Percentiles rank a stretch among this genome's conserved stretches.
These are phyloP conservation scores for carrot (Daucus carota) DNA, from an alignment of 129 eudicot genomes.

Conservation along the genomic window DNA sequence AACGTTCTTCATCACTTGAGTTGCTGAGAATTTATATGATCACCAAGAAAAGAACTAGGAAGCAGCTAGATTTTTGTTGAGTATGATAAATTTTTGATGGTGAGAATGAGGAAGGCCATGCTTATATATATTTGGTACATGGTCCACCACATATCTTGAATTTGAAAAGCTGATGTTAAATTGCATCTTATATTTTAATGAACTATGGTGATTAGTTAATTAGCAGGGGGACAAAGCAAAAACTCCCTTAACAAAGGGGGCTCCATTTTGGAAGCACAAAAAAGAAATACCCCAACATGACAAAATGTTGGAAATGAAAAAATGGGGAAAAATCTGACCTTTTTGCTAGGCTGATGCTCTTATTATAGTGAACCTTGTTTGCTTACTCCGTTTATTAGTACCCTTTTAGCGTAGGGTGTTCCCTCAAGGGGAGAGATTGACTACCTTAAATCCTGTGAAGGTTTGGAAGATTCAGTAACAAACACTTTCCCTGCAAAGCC, in stretches of 20 bases:
- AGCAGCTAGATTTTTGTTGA: background rate
- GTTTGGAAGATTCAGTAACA: slow-evolving; percentile 23
- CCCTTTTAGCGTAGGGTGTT: slow-evolving; percentile 32
- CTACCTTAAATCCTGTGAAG: slow-evolving; percentile 3
- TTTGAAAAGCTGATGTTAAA: slow-evolving; percentile 14
- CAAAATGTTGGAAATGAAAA: slow-evolving; percentile 21
- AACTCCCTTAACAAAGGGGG: slow-evolving; percentile 23
- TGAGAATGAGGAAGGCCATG: slow-evolving; percentile 5
- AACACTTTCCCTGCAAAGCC: background rate
- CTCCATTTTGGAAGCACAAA: slow-evolving; percentile 19
- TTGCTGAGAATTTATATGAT: background rate
- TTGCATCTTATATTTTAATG: background rate
- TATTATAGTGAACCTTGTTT: background rate
- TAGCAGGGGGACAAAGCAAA: slow-evolving; percentile 28
- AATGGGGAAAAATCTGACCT: background rate
- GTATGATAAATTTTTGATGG: slow-evolving; percentile 12
- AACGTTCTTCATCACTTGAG: background rate
- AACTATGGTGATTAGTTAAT: background rate
- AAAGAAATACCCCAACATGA: slow-evolving; percentile 3
- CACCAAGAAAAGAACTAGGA: background rate
- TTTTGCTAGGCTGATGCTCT: background rate
- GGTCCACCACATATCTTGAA: slow-evolving; percentile 23
- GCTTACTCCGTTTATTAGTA: background rate
- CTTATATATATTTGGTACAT: slow-evolving; percentile 18
- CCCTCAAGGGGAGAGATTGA: slow-evolving; percentile 17